A percentile compares a stretch with the other conserved stretches of the same genome.
Conservation (phyloP, 2,329 filamentous ascomycete genomes). For the Colletotrichum echinochloae region DNA sequence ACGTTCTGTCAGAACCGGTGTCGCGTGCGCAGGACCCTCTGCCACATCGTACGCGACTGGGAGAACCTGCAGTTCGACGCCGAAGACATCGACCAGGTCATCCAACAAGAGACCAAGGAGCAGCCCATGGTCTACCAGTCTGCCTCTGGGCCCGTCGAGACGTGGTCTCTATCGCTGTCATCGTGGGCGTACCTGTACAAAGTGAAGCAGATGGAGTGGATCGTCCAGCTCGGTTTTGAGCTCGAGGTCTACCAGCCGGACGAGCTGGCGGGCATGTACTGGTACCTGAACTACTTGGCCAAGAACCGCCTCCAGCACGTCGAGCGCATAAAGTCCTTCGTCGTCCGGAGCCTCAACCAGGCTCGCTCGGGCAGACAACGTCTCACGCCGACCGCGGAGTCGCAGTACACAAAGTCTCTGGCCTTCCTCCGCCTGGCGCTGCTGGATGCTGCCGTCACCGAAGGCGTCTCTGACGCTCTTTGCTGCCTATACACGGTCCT, state of each 20-base stretch:
- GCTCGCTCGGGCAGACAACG: slow-evolving; percentile 37
- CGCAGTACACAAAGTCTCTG: slow-evolving; percentile 61
- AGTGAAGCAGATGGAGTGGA: slow-evolving; percentile 86
- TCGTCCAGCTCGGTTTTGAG: slow-evolving; percentile 94
- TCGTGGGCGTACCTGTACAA: slow-evolving; percentile 95
- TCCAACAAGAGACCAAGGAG: slow-evolving; percentile 73
- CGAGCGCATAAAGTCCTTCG: slow-evolving; percentile 78
- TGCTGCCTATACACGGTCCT: slow-evolving; percentile 75
- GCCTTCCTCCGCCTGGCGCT: slow-evolving; percentile 70
- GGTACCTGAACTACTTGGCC: slow-evolving; percentile 82
- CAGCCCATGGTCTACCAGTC: slow-evolving; percentile 65
- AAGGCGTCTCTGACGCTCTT: slow-evolving; percentile 66
- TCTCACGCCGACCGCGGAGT: slow-evolving; percentile 50
- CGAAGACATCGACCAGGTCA: slow-evolving; percentile 78
- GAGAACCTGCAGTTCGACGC: slow-evolving; percentile 86
- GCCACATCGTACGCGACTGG: slow-evolving; percentile 85
- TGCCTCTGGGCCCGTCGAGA: slow-evolving; percentile 58
- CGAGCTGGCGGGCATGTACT: slow-evolving; percentile 91
- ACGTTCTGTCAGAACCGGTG: slow-evolving; percentile 91
- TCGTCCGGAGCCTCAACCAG: slow-evolving; percentile 56
- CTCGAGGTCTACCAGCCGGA: slow-evolving; percentile 88
- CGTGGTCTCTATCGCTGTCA: slow-evolving; percentile 79
- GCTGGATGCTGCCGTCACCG: slow-evolving; percentile 73
- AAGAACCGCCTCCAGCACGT: slow-evolving; percentile 76
- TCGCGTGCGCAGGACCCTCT: slow-evolving; percentile 88